Percentiles rank a stretch among this genome's conserved stretches.
Evolutionary conservation across 2,329 filamentous ascomycete species (phyloP).

Genomic region (Cytospora chrysosperma): DNA sequence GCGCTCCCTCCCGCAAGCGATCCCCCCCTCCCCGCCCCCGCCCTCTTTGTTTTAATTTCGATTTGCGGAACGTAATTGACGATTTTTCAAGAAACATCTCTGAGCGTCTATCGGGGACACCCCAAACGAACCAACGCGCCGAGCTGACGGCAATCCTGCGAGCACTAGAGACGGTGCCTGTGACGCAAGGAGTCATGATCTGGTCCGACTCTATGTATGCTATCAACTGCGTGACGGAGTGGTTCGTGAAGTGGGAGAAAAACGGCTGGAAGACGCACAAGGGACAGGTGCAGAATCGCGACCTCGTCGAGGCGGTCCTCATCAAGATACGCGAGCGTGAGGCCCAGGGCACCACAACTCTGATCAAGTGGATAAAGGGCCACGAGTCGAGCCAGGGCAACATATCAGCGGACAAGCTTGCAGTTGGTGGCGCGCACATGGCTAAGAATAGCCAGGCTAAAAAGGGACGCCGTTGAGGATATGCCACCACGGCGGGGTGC

Average conservation of each 20-base stretch:
- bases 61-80: conserved; percentile 24
- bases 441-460: conserved; percentile 4
- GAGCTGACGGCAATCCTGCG: conserved; percentile 86
- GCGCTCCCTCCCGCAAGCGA: background rate
- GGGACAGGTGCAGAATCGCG: conserved; percentile 81
- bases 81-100: conserved; percentile 57
- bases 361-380: conserved; percentile 88
- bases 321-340: conserved; percentile 69
- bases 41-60: background rate
- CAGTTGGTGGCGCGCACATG: conserved; percentile 60
- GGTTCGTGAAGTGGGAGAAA: conserved; percentile 74
- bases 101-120: conserved; percentile 69
- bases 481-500: background rate
- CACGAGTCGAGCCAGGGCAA: conserved; percentile 75
- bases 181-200: conserved; percentile 69
- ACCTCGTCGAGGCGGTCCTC: conserved; percentile 74
- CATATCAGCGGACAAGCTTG: conserved; percentile 74
- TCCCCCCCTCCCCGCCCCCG: background rate
- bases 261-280: conserved; percentile 75
- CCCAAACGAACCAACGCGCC: conserved; percentile 94
- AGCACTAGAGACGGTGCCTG: conserved; percentile 73
- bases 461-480: conserved; percentile 17
- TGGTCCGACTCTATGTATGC: conserved; percentile 88
- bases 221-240: conserved; percentile 84
- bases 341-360: conserved; percentile 57